Evolutionary conservation across 495 filamentous ascomycete species (phyloP), one percentile per base, ranked within the genome.

Genomic region (Letharia lupina): DNA sequence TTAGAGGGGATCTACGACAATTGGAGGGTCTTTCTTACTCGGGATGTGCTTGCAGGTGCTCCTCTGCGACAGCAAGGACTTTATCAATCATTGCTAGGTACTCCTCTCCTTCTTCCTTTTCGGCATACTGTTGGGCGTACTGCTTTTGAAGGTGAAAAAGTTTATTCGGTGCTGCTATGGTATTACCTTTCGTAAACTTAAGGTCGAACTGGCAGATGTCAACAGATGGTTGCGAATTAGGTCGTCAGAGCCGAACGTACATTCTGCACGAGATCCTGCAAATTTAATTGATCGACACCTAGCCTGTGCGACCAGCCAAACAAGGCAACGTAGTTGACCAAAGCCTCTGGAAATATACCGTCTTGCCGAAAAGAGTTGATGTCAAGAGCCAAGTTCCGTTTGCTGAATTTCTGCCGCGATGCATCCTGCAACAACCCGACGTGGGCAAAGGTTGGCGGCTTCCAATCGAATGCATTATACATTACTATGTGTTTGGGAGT

Each of bases 391-490:
- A 82, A 78, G 42, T 89, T 86, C 44, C 94, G 85, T 75, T 98
- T 98, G 78, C 92, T 96, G 54, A 98, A 80, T 75, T 98, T 98
- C 68, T 91, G 86, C 13, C 85, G 81, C 45, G 86, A 77, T 67
- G 82, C 75, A 72, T 96, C 88, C 20, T 90, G 84, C 0, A 98
- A 84, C 6, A 98, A 77, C 20, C 92, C 91, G 16, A 98, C 89
- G 75, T 98, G 94, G 44, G 87, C 92, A 73, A 94, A 98, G 42
- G 74, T 66, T 3, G 94, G 94, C 3, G 86, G 85, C n/a, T 80
- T 72, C 94, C 94, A 98, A 4, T 86, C 84, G 74, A 98, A 96
- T 12, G 91, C 91, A 61, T 89, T 77, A 76, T 98, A 98, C 40
- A 98, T 76, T 18, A 86, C 84, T 63, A 94, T 77, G 76, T 98